phyloP scores from a whole-genome alignment of 2,329 filamentous ascomycete species.

The Fusarium torulosum region DNA sequence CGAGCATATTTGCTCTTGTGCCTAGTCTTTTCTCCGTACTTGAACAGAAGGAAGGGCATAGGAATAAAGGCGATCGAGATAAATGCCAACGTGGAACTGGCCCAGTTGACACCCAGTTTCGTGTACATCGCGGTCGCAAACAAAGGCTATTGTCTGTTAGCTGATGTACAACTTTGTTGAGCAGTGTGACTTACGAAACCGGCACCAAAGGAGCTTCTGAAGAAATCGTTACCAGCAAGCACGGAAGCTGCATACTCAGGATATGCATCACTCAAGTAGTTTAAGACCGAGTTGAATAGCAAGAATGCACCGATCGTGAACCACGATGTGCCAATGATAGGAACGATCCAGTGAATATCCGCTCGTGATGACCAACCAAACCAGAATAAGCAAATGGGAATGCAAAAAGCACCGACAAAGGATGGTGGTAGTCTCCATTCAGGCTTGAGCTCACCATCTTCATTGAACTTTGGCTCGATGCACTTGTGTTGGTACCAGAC shows the following conservation, averaged over 20 bases:
- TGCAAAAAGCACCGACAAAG: conserved; percentile 73
- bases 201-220: conserved; percentile 13
- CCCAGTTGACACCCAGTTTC: background rate
- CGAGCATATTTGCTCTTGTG: conserved; percentile 5
- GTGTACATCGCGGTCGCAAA: conserved; percentile 5
- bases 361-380: conserved; percentile 22
- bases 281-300: conserved; percentile 24
- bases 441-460: background rate
- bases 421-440: conserved; percentile 53
- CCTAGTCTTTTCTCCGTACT: background rate
- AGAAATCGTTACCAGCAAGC: conserved; percentile 9
- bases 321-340: background rate
- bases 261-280: conserved; percentile 25
- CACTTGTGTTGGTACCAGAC: conserved; percentile 22
- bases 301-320: conserved; percentile 8
- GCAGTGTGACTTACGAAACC: background rate
- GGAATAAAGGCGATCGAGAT: conserved; percentile 8
- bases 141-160: background rate
- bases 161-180: fast-evolving
- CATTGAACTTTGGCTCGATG: conserved; percentile 22
- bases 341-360: conserved; percentile 21
- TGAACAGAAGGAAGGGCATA: conserved; percentile 10
- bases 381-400: conserved; percentile 54
- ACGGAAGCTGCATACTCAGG: conserved; percentile 11
- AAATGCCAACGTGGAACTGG: conserved; percentile 11